Evolutionary conservation across 176 grass and related monocot genomes (phyloP).

Genomic region (Aegilops umbellulata): DNA sequence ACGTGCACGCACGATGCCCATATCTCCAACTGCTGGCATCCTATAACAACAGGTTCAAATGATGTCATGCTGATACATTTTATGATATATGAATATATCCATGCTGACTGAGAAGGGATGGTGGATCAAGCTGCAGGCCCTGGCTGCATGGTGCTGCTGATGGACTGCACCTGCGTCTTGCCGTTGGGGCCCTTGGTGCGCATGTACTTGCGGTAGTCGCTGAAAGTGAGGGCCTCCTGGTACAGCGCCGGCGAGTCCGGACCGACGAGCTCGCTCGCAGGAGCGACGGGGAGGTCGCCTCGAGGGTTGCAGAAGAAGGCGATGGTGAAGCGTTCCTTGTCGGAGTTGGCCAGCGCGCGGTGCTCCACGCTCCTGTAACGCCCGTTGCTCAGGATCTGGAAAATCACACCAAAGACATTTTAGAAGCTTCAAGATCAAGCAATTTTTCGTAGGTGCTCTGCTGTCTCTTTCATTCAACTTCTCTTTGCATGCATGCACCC

Average conservation of each 20-base stretch:
- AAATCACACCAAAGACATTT: not conserved
- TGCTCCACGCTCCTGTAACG: slow-evolving; percentile 70
- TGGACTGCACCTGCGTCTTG: slow-evolving; percentile 46
- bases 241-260: slow-evolving; percentile 28
- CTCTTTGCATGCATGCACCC: not conserved
- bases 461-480: slow-evolving; percentile 4
- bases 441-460: not conserved
- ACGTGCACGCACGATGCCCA: not conserved
- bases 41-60: not conserved
- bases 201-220: slow-evolving; percentile 54
- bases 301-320: slow-evolving; percentile 76
- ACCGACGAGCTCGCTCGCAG: slow-evolving; percentile 36
- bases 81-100: too few relatives aligned
- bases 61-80: not conserved
- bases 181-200: slow-evolving; percentile 47
- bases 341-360: slow-evolving; percentile 39
- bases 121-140: not conserved
- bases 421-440: not conserved
- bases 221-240: slow-evolving; percentile 27
- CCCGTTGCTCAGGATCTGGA: slow-evolving; percentile 64
- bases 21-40: not conserved
- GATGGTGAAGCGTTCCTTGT: slow-evolving; percentile 44
- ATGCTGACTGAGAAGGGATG: not conserved
- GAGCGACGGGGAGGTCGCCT: slow-evolving; percentile 44
- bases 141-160: not conserved